Evolutionary conservation across 2,329 filamentous ascomycete genomes (phyloP), one percentile per base, ranked within the genome.

Genomic region (Ophiostoma pallidulum): DNA sequence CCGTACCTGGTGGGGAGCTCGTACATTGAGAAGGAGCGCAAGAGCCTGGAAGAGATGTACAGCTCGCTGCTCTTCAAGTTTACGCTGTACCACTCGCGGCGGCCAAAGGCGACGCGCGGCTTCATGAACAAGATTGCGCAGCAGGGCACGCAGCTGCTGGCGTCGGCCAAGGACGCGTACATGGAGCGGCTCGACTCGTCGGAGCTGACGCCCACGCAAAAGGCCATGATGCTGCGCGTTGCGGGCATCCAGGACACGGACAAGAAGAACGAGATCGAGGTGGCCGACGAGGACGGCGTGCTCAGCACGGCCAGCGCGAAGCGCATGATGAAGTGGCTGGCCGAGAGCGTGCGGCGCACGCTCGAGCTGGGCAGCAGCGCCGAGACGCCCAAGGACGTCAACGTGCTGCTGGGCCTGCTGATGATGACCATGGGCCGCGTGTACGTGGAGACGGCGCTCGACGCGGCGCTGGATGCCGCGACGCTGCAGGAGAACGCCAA

Each of bases 241-340:
- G 92, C 91, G 51, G 89, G 90, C 16, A 69, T 97, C 43, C 82
- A 90, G 53, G 79, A 86, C 42, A 80, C 80, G 48, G 82, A 84
- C 57, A 80, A 82, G 59, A 86, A 87, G 63, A 84, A 85, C 56
- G 90, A 95, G 45, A 88, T 94, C 49, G 90, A 94, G 61, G 85
- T 97, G 28, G 82, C 84, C 0, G 92, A 97, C 51, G 82, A 91
- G 60, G 91, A 98, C 59, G 92, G 92, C 29, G 74, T 80, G 48
- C 70, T 97, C 22, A 91, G 82, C 56, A 72, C 94, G 4, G 73
- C 80, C n/a, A 89, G 86, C 62, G 87, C 90, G n/a, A 97, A 97
- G 67, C 79, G 92, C 49, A 98, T 98, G 90, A 76, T 98, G 51
- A 94, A 87, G 62, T 98, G 92, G 92, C 71, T 98, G 35, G 92